Evolutionary conservation across 192 early-diverging fungal species (phyloP), one percentile per base, ranked within the genome.

Genomic region (Backusella mclennaniae): DNA sequence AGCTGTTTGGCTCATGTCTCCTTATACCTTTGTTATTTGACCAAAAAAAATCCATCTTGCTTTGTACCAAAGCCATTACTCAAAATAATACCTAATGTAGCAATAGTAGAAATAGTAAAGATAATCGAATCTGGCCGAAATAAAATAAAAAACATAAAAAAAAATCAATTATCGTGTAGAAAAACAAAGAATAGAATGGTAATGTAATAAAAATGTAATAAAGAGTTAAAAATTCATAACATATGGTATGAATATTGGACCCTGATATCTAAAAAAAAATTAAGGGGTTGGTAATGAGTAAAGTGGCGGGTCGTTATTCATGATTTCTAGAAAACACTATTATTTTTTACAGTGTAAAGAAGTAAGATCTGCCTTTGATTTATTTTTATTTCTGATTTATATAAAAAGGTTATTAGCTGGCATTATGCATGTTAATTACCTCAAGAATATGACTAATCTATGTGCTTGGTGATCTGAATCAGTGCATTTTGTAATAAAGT

Each of bases 361-460:
- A 9, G 53, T 1, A 53, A 21, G 52, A 56, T 56, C 19, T n/a
- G 6, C 21, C 21, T 56, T 56, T 21, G 53, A 56, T 56, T 56
- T 56, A 56, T 56, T 56, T 56, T 56, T 56, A 56, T 56, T 56
- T 56, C 53, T 56, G 53, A 21, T 56, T 21, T 56, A 56, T 56
- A 56, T 56, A 56, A 56, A 44, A 56, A 56, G 53, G 53, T 56
- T n/a, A 56, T 56, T 56, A 56, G n/a, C 21, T 56, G 21, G 53
- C 53, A 56, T 56, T n/a, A 56, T 56, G 53, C 53, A 56, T 56
- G n/a, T 56, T 56, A 56, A 56, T 56, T 9, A 56, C 53, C 21
- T 56, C 53, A 56, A 26, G 53, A 56, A 56, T 56, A 26, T 56
- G 53, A 56, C 53, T 9, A 56, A 56, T 56, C 21, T 56, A 56